Base-by-base conservation (phyloP, 176 grass and related monocot species). In the Triticum monococcum region DNA sequence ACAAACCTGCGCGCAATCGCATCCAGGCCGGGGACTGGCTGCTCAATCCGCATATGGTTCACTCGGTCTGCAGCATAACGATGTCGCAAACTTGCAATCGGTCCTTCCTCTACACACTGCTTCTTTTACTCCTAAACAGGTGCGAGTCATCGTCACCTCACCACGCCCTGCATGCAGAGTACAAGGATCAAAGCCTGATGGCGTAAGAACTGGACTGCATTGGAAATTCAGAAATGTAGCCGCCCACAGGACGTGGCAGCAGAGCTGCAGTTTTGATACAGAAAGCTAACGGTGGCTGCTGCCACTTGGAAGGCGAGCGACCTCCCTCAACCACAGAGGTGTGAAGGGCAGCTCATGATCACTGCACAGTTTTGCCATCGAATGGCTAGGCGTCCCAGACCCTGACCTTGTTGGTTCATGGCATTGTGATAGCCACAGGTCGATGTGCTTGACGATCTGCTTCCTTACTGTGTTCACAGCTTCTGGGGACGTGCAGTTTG, bases 341-440 rank as follows among this genome's bases (percentile, higher is more conserved):
- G 35, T 7, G 23, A 30, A 61, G 35, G 52, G 68, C 9, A 83
- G 31, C 10, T 57, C 46, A 30, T 32, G 26, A 30, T 30, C 35
- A n/a, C 37, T 46, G 35, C 68, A 46, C 28, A 64, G 37, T 75
- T 38, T 67, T 71, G 17, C 57, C 45, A 60, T 70, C 18, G 56
- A 61, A 17, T 84, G 30, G 56, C 56, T 59, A 59, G 71, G 74
- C 12, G 72, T 77, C 57, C 16, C 23, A 25, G 73, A 85, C 26
- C 87, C 67, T 69, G 59, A 84, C 84, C 71, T 81, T 46, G 57
- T 45, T 86, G 69, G n/a, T 48, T 74, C 71, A 60, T 94, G 86
- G 89, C 97, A 94, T 67, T 99, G 81, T 3, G 90, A 94, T 76
- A 99, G 33, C 92, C 94, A 99, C 72, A 96, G 71, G 87, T 96